phyloP scores from a whole-genome alignment of 768 basidiomycete species.

The Leccinum disarticulatum region DNA sequence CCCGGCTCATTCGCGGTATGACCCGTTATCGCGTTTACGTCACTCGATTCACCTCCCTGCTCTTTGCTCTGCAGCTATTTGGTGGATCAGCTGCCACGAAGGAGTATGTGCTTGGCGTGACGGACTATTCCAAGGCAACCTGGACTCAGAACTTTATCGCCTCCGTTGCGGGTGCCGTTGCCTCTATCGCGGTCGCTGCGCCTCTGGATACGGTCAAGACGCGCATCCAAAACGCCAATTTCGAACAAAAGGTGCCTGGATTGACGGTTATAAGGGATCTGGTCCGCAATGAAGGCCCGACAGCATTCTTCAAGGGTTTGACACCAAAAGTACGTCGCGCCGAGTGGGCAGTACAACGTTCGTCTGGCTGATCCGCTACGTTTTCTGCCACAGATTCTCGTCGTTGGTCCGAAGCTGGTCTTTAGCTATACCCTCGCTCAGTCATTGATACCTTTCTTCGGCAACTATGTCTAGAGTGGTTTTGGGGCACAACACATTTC shows the following conservation, averaged over 20 bases:
- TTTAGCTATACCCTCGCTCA: conserved; percentile 98
- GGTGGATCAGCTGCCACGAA: conserved; percentile 95
- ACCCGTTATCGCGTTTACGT: conserved; percentile 9
- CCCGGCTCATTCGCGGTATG: conserved; percentile 92
- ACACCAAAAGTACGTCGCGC: conserved; percentile 79
- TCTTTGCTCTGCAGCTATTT: conserved; percentile 69
- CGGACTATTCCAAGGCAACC: conserved; percentile 92
- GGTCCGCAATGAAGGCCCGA: conserved; percentile 78
- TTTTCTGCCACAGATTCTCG: conserved; percentile 62
- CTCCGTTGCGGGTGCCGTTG: conserved; percentile 89
- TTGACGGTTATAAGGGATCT: conserved; percentile 81
- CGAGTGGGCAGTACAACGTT: not conserved
- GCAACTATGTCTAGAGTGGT: conserved; percentile 66
- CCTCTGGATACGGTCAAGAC: conserved; percentile 97
- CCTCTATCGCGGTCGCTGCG: conserved; percentile 94
- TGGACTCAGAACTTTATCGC: conserved; percentile 98
- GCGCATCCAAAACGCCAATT: conserved; percentile 98
- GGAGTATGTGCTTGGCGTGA: conserved; percentile 85
- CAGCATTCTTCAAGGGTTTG: conserved; percentile 93
- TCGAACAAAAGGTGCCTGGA: conserved; percentile 81
- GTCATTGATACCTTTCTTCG: conserved; percentile 89
- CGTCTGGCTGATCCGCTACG: conserved; percentile 8
- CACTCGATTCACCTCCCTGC: not conserved
- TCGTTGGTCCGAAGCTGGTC: conserved; percentile 96
- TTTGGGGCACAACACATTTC: not conserved